Base-by-base conservation (phyloP, 2,329 filamentous ascomycete genomes). In the Diaporthe eres region DNA sequence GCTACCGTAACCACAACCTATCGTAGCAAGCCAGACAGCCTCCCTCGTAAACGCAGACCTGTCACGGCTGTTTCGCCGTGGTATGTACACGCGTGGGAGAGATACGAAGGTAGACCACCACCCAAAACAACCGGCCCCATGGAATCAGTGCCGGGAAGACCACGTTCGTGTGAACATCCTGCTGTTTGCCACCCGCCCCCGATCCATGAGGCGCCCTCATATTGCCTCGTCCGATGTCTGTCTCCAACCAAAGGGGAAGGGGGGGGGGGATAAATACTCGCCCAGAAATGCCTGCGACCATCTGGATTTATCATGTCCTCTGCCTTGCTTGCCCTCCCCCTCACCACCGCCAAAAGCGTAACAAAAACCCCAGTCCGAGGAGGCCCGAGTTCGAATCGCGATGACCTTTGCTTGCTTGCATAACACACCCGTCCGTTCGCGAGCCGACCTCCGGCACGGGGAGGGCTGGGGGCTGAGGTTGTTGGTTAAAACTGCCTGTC, bases 221-320 rank as follows among this genome's bases (percentile, higher is more conserved):
- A 37, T 15, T 7, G 13, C 9, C 13, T 70, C 65, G 65, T 70
- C 65, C 10, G n/a, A 70, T 70, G 49, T 70, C 39, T 31, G 13
- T 42, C 19, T 19, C 13, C 17, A 22, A 25, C 8, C 17, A 28
- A n/a, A 34, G 34, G 34, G 31, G 22, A 19, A 13, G 1, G 31
- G 31, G 31, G n/a, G 6, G 2, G 6, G 8, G 47, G 22, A 22
- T 8, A 12, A n/a, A 49, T 34, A 12, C 15, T 13, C 2, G 31
- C 4, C 19, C 31, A 22, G 10, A 34, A 51, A 53, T 53, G 47
- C 34, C 22, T 19, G 34, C 7, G n/a, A 25, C 65, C 34, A 70
- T 13, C 42, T 51, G 39, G 31, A 34, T 22, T 34, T 15, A 4
- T 19, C 42, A 19, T 34, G 42, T 19, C 28, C 42, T n/a, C 15